Percentiles rank a stretch among this genome's conserved stretches.
phyloP scores from a whole-genome alignment of 305 asterid genomes.

The Fraxinus sp. region DNA sequence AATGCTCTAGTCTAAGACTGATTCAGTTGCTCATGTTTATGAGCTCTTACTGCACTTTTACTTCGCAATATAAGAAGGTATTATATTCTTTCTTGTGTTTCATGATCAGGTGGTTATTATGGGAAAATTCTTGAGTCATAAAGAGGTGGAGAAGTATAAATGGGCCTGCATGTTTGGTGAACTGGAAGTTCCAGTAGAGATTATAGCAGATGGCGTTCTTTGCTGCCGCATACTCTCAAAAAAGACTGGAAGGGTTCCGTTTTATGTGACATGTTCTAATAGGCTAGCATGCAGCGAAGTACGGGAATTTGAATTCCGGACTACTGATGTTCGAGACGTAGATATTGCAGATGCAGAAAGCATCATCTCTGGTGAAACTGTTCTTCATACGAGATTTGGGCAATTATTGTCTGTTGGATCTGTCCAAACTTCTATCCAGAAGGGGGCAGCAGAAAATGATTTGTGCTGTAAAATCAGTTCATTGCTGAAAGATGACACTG shows the following conservation, averaged over 20 bases:
- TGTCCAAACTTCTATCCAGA: constrained; percentile 32
- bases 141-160: constrained; percentile 54
- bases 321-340: constrained; percentile 38
- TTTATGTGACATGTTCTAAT: constrained; percentile 88
- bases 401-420: constrained; percentile 63
- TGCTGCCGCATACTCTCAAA: constrained; percentile 79
- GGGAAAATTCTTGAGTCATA: constrained; percentile 69
- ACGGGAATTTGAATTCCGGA: constrained; percentile 78
- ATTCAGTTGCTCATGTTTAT: constrained; percentile 18
- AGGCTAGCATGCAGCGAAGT: constrained; percentile 98
- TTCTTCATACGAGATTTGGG: constrained; percentile 69
- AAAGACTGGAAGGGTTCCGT: constrained; percentile 75
- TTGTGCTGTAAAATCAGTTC: constrained; percentile 54
- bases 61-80: constrained; percentile 1
- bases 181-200: constrained; percentile 85
- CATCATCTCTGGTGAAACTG: constrained; percentile 50
- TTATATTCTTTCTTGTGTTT: constrained; percentile 13
- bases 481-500: constrained; percentile 56
- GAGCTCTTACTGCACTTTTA: not conserved
- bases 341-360: constrained; percentile 34
- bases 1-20: constrained; percentile 9
- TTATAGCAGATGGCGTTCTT: constrained; percentile 77
- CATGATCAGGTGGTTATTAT: constrained; percentile 64
- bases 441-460: constrained; percentile 38
- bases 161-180: constrained; percentile 99